These are phyloP conservation scores for fission yeast (Schizosaccharomyces pombe) DNA, from an alignment of 805 yeast genomes.

Conservation along the genomic window DNA sequence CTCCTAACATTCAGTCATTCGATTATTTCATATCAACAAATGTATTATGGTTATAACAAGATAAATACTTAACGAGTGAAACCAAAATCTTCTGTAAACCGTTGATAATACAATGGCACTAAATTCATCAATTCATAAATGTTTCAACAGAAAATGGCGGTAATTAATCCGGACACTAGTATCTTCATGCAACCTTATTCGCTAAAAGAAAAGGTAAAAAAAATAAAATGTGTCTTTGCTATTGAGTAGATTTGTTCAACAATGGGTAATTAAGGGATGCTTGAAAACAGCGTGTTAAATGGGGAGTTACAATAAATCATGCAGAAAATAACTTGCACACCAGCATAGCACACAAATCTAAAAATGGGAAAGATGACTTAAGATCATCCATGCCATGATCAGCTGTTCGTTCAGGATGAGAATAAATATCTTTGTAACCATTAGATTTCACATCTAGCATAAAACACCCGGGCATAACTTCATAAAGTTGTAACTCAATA, in stretches of 20 bases:
- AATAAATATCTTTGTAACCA: constrained; percentile 25
- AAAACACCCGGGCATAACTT: constrained; percentile 84
- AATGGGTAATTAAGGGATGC: not conserved
- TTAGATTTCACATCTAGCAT: constrained; percentile 92
- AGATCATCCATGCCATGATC: not conserved
- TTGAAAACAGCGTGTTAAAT: not conserved
- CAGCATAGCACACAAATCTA: not conserved
- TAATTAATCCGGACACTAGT: no score
- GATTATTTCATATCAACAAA: no score
- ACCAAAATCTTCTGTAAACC: no score
- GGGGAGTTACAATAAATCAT: not conserved
- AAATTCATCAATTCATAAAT: no score
- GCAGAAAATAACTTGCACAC: not conserved
- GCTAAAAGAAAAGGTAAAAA: no score
- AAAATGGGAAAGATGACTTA: not conserved
- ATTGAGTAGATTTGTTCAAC: not conserved
- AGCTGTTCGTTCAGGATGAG: not conserved
- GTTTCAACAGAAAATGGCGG: no score
- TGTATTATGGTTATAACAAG: no score
- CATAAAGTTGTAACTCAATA: constrained; percentile 91
- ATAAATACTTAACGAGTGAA: no score
- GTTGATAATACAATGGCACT: no score
- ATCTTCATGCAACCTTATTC: no score
- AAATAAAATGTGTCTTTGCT: no score
- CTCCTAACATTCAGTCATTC: no score